Percentiles rank a stretch among this genome's conserved stretches.
Evolutionary conservation across 2,329 filamentous ascomycete genomes (phyloP).

Genomic region (Pyrenophora graminea): DNA sequence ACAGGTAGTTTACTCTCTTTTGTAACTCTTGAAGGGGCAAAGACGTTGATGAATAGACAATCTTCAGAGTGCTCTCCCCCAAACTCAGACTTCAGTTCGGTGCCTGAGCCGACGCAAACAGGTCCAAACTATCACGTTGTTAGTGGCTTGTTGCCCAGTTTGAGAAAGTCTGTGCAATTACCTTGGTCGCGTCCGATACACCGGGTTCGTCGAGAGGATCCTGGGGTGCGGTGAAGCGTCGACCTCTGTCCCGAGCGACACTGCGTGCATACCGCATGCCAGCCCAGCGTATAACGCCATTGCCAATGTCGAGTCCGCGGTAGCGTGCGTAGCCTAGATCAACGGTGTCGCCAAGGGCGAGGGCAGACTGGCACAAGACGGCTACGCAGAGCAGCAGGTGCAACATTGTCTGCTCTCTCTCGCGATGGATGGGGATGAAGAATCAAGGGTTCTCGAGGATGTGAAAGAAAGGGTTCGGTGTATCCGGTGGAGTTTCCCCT

Average conservation of each 20-base stretch:
- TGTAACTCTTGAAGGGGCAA: constrained; percentile 42
- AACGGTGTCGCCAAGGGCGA: constrained; percentile 53
- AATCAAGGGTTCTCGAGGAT: neutral
- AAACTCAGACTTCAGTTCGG: constrained; percentile 31
- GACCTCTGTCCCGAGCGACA: constrained; percentile 36
- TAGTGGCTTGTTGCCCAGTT: constrained; percentile 4
- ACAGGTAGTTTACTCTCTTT: constrained; percentile 42
- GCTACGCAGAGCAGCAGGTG: constrained; percentile 29
- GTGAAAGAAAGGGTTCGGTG: neutral
- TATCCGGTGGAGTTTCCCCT: constrained; percentile 2
- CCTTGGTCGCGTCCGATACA: constrained; percentile 55
- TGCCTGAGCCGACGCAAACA: constrained; percentile 38
- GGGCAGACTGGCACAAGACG: constrained; percentile 25
- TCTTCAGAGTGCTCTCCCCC: constrained; percentile 43
- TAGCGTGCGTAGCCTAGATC: constrained; percentile 71
- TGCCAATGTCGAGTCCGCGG: constrained; percentile 57
- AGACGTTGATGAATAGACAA: constrained; percentile 48
- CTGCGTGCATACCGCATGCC: constrained; percentile 70
- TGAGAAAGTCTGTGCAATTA: constrained; percentile 9
- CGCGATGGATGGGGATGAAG: neutral
- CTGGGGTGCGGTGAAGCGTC: constrained; percentile 67
- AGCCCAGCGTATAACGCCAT: constrained; percentile 71
- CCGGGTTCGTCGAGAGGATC: constrained; percentile 58
- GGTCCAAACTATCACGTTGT: constrained; percentile 35
- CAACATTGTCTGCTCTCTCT: constrained; percentile 19